Base-by-base conservation (phyloP, 331 rosid genomes). In the Quercus tomentella region DNA sequence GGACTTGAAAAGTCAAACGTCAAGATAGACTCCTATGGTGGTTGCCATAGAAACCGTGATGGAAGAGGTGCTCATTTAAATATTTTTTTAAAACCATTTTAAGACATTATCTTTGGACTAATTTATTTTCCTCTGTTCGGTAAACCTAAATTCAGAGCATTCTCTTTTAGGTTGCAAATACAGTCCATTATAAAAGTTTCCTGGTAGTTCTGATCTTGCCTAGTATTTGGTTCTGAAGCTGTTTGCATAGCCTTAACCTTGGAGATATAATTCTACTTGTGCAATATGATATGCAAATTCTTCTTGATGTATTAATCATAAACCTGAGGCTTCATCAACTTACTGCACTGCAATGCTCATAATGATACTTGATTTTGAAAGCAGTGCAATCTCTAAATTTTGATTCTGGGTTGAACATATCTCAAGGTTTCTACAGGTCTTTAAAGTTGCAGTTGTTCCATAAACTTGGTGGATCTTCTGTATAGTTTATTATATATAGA, bases 41-140 rank as follows among this genome's bases (percentile, higher is more conserved):
- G 90, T 84, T 96, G 99, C 88, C 97, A 88, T 79, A 88, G 97
- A 82, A 96, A 90, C 82, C 98, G 63, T 70, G 92, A 90, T 80
- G 98, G 89, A 89, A 88, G 74, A 81, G 98, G 98, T 95, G 79
- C 74, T 1, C 52, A 43, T 14, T 75, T 75, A 54, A 66, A 20
- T 26, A 56, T 43, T 65, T 80, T 55, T 77, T 8, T 41, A 2
- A 41, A n/a, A 80, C 69, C 69, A 73, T 74, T 72, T 60, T 11
- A 37, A 33, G 73, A 41, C 45, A 70, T 51, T 7, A 28, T 26
- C 41, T 63, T 63, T 63, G 18, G 18, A 26, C n/a, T 63, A 28
- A 28, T 28, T 62, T 28, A 14, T 60, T 63, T 28, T 63, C 21
- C 8, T 63, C 70, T 28, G 37, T 12, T 5, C 4, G 17, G 69